Evolutionary conservation across 2,329 filamentous ascomycete species (phyloP), one percentile per base, ranked within the genome.

Genomic region (Emergomyces africanus): DNA sequence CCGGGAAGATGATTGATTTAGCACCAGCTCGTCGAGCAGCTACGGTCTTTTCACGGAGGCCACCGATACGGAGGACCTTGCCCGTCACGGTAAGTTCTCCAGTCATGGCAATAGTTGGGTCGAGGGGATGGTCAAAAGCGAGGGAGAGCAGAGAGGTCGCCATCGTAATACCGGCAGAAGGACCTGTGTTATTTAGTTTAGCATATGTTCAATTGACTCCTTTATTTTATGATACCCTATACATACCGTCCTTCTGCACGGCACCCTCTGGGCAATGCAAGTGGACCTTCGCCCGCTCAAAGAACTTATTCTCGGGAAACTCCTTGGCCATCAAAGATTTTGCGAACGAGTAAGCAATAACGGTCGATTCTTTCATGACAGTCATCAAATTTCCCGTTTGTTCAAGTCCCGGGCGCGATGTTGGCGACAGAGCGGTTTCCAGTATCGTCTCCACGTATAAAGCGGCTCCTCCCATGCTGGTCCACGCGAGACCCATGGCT

Each of bases 401-500:
- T 69, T 96, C 89, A 49, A 99, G 79, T 20, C 87, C 83, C 6
- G 92, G 87, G 20, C 87, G 82, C 30, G 89, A 92, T 60, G 81
- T 81, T 33, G 85, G 80, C 12, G 84, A 84, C 54, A 97, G 81
- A 0, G 88, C 84, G 61, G 85, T 88, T 71, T 99, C 91, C 57
- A 99, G 78, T 63, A 99, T 97, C 1, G 91, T 95, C 75, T 99
- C 94, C 60, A 99, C 89, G 74, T 99, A 99, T 71, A 99, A 85
- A 57, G 94, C 94, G 4, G 94, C 90, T 61, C 94, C 94, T 62
- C 94, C 94, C 83, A 99, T 90, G 69, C 90, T 89, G 8, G 95
- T 99, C 94, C 94, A 99, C 8, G 94, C 94, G 57, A 99, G 82
- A 64, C 94, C 94, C 94, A 99, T 97, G 25, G 91, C 89, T 18